Evolutionary conservation across 2,329 filamentous ascomycete species (phyloP).

Genomic region (Fusarium sambucinum): DNA sequence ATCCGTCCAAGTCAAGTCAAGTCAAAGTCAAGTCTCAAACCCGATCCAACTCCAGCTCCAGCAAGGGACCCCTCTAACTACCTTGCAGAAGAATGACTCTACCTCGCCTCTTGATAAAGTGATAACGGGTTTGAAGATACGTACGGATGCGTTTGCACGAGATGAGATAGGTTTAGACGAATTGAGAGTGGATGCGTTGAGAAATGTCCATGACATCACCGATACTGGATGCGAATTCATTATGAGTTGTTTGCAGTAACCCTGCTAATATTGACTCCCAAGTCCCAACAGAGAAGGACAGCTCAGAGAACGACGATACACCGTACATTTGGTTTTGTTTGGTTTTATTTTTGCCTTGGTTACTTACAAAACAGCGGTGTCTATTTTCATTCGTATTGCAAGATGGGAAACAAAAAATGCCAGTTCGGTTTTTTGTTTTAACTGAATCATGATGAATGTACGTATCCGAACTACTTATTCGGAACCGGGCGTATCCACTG

Average conservation of each 20-base stretch:
- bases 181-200: slow-evolving; percentile 21
- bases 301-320: slow-evolving; percentile 14
- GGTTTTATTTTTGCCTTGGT: background rate
- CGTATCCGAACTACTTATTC: slow-evolving; percentile 4
- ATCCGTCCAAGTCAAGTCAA: slow-evolving; percentile 20
- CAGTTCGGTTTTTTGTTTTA: slow-evolving; percentile 16
- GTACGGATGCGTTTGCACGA: slow-evolving; percentile 31
- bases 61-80: background rate
- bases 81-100: slow-evolving; percentile 20
- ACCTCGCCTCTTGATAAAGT: slow-evolving; percentile 35
- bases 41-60: background rate
- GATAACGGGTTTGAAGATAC: slow-evolving; percentile 24
- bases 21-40: background rate
- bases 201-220: slow-evolving; percentile 30
- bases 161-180: slow-evolving; percentile 23
- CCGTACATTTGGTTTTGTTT: slow-evolving; percentile 4
- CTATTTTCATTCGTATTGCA: slow-evolving; percentile 16
- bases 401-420: slow-evolving; percentile 7
- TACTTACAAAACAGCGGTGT: slow-evolving; percentile 37
- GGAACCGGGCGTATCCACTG: slow-evolving; percentile 28
- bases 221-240: slow-evolving; percentile 7
- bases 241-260: slow-evolving; percentile 11
- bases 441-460: slow-evolving; percentile 35
- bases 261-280: slow-evolving; percentile 12
- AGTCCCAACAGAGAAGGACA: slow-evolving; percentile 1